Conservation (phyloP, 805 yeast genomes). For the Soucietia sequanensis region DNA sequence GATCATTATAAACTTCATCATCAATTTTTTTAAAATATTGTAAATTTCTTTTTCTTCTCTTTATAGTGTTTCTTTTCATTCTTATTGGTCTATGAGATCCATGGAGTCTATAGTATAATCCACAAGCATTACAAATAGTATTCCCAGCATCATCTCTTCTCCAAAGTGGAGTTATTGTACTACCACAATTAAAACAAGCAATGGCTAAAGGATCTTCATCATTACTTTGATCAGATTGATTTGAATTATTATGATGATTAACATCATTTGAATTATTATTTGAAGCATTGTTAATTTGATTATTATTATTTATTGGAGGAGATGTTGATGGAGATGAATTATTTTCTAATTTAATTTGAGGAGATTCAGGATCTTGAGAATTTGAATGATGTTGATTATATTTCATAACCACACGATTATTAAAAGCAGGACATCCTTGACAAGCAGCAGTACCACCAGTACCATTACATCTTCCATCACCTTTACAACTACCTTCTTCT, state of each 20-base stretch:
- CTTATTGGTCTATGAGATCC: slow-evolving; percentile 75
- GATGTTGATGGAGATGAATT: background rate
- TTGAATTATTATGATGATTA: background rate
- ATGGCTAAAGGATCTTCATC: slow-evolving; percentile 52
- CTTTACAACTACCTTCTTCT: slow-evolving; percentile 63
- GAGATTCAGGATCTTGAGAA: background rate
- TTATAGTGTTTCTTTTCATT: slow-evolving; percentile 70
- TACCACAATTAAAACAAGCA: slow-evolving; percentile 80
- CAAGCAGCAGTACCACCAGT: slow-evolving; percentile 83
- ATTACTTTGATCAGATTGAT: slow-evolving; percentile 7
- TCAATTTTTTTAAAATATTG: slow-evolving; percentile 9
- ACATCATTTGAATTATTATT: background rate
- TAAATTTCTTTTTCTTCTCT: slow-evolving; percentile 60
- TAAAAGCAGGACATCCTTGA: slow-evolving; percentile 79
- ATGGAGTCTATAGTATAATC: slow-evolving; percentile 71
- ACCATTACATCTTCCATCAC: slow-evolving; percentile 81
- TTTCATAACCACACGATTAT: slow-evolving; percentile 57
- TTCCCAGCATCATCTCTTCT: slow-evolving; percentile 78
- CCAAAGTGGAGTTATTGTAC: slow-evolving; percentile 87
- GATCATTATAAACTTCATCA: background rate
- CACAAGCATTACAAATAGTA: slow-evolving; percentile 88
- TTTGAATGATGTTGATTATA: slow-evolving; percentile 1
- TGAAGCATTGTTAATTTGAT: too few relatives aligned
- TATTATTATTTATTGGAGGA: too few relatives aligned
- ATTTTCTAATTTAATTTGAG: background rate